Evolutionary conservation across 108 stramenopile species (phyloP), one percentile per base, ranked within the genome.

Genomic region (Schizochytrium sp.): DNA sequence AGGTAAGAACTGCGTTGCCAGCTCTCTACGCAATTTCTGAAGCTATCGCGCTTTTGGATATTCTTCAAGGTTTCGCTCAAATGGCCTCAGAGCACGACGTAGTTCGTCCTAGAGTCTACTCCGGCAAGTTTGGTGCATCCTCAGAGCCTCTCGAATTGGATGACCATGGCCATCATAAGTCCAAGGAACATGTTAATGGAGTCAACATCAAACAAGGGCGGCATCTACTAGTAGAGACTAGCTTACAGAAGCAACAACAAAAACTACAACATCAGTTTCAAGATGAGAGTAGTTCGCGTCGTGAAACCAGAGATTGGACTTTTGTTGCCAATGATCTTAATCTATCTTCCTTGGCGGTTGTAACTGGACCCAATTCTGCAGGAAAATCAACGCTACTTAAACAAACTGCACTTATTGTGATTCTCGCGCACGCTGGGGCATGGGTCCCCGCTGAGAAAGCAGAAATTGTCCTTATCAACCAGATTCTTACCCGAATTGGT

Each of bases 391-490:
- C 88, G 46, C 40, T 45, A n/a, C 40, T 72, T 19, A 46, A 55
- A n/a, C 88, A n/a, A 17, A 50, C 64, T 40, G 98, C 95, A 17
- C 95, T 96, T 64, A 95, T 95, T 88, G 95, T 94, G 38, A 92
- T 97, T 12, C 93, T 98, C 42, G 96, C 97, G 12, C 98, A 98
- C 64, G 96, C 95, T 72, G 98, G 98, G 59, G 94, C 96, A 91
- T 97, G 95, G 83, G 96, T 97, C 15, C 98, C 98, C 7, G 96
- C 96, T 7, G 95, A 96, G 88, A 90, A 94, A 76, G 97, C 97
- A 19, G 72, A 91, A 3, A 88, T 98, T 38, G 61, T 64, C 58
- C 91, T 97, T 44, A 89, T 95, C 44, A 95, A 95, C 69, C 92
- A 94, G 59, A 91, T 97, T 45, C 96, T 95, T 72, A 94, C 95